A percentile compares a stretch with the other conserved stretches of the same genome.
Conservation (phyloP, 768 basidiomycete species). For the Lactarius vividus region DNA sequence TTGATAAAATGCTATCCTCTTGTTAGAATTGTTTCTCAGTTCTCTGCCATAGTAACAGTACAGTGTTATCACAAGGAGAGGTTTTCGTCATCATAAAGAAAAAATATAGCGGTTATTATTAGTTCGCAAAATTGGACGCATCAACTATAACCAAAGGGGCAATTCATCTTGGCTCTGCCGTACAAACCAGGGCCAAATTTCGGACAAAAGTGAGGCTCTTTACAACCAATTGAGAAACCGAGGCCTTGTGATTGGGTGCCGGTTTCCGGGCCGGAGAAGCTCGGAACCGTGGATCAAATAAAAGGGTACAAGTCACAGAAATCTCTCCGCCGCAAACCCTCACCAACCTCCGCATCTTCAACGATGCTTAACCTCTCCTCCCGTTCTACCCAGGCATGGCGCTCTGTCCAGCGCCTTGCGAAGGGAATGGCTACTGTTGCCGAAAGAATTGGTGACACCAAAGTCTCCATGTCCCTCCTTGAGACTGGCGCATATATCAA, state of each 20-base stretch:
- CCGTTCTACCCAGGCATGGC: constrained; percentile 28
- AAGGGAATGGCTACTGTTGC: constrained; percentile 77
- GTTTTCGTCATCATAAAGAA: too few relatives aligned
- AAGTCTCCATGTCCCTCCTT: constrained; percentile 84
- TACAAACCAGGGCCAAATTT: not conserved
- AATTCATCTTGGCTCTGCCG: too few relatives aligned
- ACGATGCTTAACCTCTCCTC: constrained; percentile 28
- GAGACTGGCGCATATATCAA: constrained; percentile 85
- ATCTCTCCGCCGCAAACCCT: constrained; percentile 6
- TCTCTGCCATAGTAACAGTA: too few relatives aligned
- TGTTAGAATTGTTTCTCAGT: too few relatives aligned
- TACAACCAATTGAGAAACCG: constrained; percentile 3
- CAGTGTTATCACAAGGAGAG: too few relatives aligned
- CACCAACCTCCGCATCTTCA: constrained; percentile 21
- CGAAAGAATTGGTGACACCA: constrained; percentile 78
- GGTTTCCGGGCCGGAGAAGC: constrained; percentile 18
- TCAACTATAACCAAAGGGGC: too few relatives aligned
- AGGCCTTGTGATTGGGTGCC: constrained; percentile 12
- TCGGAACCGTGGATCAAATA: constrained; percentile 12
- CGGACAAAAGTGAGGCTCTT: not conserved
- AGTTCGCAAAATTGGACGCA: not conserved
- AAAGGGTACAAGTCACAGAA: not conserved
- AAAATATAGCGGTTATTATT: not conserved
- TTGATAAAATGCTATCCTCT: too few relatives aligned
- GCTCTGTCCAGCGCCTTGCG: constrained; percentile 25